Base-by-base conservation (phyloP, 306 rosid genomes). In the Argentina anserina region DNA sequence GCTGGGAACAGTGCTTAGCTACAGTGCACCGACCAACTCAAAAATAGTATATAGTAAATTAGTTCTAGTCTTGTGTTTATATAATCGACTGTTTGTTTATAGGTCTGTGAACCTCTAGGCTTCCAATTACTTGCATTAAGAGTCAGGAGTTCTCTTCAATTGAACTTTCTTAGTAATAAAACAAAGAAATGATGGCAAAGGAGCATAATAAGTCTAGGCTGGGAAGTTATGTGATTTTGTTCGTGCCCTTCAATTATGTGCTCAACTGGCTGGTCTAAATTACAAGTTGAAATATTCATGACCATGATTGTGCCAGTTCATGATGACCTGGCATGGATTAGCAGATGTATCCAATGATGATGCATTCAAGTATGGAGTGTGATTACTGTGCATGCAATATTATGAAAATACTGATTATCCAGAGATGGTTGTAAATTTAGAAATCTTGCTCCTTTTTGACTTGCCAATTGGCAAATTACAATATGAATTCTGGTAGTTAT, bases 171-270 rank as follows among this genome's bases (percentile, higher is more conserved):
- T 11, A 62, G 42, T 31, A n/a, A n/a, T n/a, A 34, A 62, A 61
- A 61, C 43, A 61, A 60, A 29, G 11, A 29, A 31, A 28, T 31
- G 21, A 29, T 60, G n/a, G n/a, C 58, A 2, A 29, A 69, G 43
- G 8, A 36, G 31, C 12, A 6, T 43, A 47, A 14, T 25, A 25
- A 58, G 42, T 42, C 26, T 39, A 67, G 65, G 70, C 20, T 17
- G 72, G 64, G n/a, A 45, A 61, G 29, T 29, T 29, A 64, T 63
- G 60, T 53, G 70, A 33, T 55, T 55, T 55, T 15, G 37, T 25
- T 71, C 66, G 2, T 39, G 9, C 33, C 36, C 34, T 52, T 50
- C 45, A 50, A 3, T 64, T 70, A 53, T 42, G 34, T 36, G 64
- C 65, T 70, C n/a, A 37, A 21, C 36, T 53, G 63, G 14, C 37